phyloP scores from a whole-genome alignment of 1,139 yeast species.

The Pichia terricola region DNA sequence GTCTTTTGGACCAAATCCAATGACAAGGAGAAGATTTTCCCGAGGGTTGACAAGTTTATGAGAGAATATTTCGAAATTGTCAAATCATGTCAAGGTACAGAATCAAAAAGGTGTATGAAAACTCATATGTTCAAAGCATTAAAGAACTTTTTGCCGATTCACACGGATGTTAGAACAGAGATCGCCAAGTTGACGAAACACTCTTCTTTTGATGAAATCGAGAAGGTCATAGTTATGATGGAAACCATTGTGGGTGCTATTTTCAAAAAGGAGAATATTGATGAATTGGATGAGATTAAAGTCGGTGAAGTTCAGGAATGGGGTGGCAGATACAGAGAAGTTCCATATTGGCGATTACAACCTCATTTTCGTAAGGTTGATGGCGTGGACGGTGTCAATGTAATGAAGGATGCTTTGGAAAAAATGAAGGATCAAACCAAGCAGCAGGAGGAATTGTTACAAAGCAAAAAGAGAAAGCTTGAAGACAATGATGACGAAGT shows the following conservation, averaged over 20 bases:
- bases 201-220: slow-evolving; percentile 51
- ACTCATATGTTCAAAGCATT: slow-evolving; percentile 85
- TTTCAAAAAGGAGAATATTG: slow-evolving; percentile 35
- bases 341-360: slow-evolving; percentile 98
- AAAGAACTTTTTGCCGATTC: slow-evolving; percentile 65
- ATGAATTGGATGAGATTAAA: slow-evolving; percentile 41
- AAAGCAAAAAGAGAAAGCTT: slow-evolving; percentile 5
- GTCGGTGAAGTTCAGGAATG: slow-evolving; percentile 51
- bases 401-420: slow-evolving; percentile 25
- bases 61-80: slow-evolving; percentile 88
- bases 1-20: slow-evolving; percentile 53
- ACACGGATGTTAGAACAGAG: slow-evolving; percentile 67
- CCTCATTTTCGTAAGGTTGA: slow-evolving; percentile 86
- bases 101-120: slow-evolving; percentile 78
- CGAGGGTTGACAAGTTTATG: slow-evolving; percentile 73
- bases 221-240: slow-evolving; percentile 55
- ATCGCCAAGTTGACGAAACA: slow-evolving; percentile 48
- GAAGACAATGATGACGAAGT: background rate
- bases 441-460: slow-evolving; percentile 7
- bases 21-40: slow-evolving; percentile 62
- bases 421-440: slow-evolving; percentile 11
- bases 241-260: slow-evolving; percentile 56
- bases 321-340: slow-evolving; percentile 73
- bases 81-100: slow-evolving; percentile 53
- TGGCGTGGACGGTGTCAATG: slow-evolving; percentile 47